Conservation (phyloP, 768 basidiomycete species). For the Trametes punicea region DNA sequence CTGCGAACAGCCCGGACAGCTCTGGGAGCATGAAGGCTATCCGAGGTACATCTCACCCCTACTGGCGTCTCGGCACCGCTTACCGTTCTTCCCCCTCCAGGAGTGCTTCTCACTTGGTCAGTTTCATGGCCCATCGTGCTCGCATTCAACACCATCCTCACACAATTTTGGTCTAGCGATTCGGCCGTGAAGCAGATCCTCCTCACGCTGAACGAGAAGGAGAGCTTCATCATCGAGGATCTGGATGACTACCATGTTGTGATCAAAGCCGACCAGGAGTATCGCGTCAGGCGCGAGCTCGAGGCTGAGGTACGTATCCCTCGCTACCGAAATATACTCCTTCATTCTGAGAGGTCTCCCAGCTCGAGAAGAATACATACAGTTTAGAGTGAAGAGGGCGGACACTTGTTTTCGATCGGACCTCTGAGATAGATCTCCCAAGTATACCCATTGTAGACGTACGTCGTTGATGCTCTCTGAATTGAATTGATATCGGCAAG, state of each 20-base stretch:
- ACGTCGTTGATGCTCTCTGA: too few species aligned
- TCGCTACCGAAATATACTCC: neutral
- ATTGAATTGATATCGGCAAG: too few species aligned
- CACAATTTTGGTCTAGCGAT: too few species aligned
- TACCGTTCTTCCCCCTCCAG: constrained; percentile 32
- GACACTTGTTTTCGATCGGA: too few species aligned
- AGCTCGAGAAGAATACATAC: constrained; percentile 88
- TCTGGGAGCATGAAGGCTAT: constrained; percentile 53
- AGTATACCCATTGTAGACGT: too few species aligned
- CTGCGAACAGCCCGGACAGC: constrained; percentile 1
- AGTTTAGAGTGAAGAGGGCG: constrained; percentile 46
- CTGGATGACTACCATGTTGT: constrained; percentile 81
- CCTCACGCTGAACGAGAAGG: constrained; percentile 75
- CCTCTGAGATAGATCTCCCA: too few species aligned
- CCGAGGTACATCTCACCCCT: constrained; percentile 42
- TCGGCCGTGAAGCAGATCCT: constrained; percentile 89
- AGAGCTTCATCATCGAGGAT: constrained; percentile 82
- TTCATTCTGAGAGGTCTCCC: neutral
- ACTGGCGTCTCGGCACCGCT: constrained; percentile 4
- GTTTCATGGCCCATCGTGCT: constrained; percentile 14
- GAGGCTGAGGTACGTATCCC: constrained; percentile 63
- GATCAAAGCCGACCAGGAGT: constrained; percentile 80
- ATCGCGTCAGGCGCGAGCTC: constrained; percentile 64
- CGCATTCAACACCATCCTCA: neutral
- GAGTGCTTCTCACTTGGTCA: constrained; percentile 67